Evolutionary conservation across 2,329 filamentous ascomycete species (phyloP).

Genomic region (Zymoseptoria passerinii): DNA sequence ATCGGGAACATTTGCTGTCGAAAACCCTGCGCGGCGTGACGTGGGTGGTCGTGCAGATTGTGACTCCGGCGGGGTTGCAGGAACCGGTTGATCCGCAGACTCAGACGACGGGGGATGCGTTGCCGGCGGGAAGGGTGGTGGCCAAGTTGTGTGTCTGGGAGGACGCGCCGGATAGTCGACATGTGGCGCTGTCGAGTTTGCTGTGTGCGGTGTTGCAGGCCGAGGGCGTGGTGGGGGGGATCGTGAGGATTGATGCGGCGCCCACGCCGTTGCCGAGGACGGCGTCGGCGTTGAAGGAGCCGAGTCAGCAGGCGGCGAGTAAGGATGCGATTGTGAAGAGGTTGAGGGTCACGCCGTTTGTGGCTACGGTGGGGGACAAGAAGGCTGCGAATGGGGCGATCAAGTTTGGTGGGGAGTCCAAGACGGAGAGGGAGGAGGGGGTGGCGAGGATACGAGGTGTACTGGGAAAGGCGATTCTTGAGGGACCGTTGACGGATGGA

Average conservation of each 20-base stretch:
- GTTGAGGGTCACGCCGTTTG: slow-evolving; percentile 76
- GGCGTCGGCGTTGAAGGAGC: slow-evolving; percentile 38
- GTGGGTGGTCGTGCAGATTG: slow-evolving; percentile 76
- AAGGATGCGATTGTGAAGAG: slow-evolving; percentile 49
- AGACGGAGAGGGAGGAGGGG: slow-evolving; percentile 71
- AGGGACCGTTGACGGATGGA: slow-evolving; percentile 83
- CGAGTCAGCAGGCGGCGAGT: slow-evolving; percentile 26
- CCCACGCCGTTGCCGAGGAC: slow-evolving; percentile 61
- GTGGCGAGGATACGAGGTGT: slow-evolving; percentile 62
- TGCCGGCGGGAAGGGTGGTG: slow-evolving; percentile 59
- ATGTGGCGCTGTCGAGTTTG: slow-evolving; percentile 67
- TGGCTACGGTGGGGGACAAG: slow-evolving; percentile 46
- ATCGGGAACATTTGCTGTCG: slow-evolving; percentile 63
- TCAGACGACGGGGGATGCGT: slow-evolving; percentile 52
- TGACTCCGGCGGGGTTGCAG: slow-evolving; percentile 71
- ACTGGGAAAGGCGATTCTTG: slow-evolving; percentile 62
- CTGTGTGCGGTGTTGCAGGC: slow-evolving; percentile 68
- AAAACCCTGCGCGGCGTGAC: slow-evolving; percentile 67
- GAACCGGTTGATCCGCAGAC: slow-evolving; percentile 63
- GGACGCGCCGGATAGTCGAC: slow-evolving; percentile 73
- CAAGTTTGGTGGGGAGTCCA: slow-evolving; percentile 81
- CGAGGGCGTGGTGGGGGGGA: slow-evolving; percentile 68
- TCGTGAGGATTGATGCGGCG: slow-evolving; percentile 80
- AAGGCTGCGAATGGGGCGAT: slow-evolving; percentile 49
- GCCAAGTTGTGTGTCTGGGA: slow-evolving; percentile 73